Evolutionary conservation across 352 stramenopile species (phyloP), one percentile per base, ranked within the genome.

Genomic region (Detonula confervacea): DNA sequence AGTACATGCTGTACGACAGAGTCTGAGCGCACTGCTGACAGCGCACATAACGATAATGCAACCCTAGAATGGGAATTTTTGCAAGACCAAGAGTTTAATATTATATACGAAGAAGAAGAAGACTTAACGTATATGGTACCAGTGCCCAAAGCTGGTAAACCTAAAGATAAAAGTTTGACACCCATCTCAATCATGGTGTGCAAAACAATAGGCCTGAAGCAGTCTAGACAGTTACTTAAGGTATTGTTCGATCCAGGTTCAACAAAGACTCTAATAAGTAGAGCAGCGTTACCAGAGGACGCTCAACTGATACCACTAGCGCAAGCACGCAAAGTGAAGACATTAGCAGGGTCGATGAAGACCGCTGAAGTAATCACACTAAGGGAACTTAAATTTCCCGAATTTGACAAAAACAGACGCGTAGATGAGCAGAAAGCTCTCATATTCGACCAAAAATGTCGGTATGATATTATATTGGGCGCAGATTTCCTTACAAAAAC

Each of bases 381-480:
- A 24, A 5, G 27, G 24, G 54, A 73, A 12, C 30, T 64, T 0
- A 51, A 25, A 39, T 30, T 73, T 1, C 64, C 64, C n/a, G 49
- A 73, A 22, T 52, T 73, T 22, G 64, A 73, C 54, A 73, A 73
- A 20, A 73, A 73, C 37, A 22, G 49, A 14, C 42, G 29, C 27
- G 20, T 64, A 20, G 49, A 72, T 1, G 16, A 60, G 16, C 44
- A 71, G 18, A 61, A 71, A 47, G 62, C 62, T 20, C 30, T 61
- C 46, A 39, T 61, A 27, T 78, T 72, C 60, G 33, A 69, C 52
- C 14, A 42, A 14, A 30, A 59, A 44, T 80, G 39, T 44, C n/a
- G 25, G 22, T 80, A 86, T 71, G 72, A 86, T 61, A 39, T 86
- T 0, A 86, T 79, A 22, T 29, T 81, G 6, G 72, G 72, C n/a